These are phyloP conservation scores for Fusarium fujikuroi DNA, from an alignment of 2,329 filamentous ascomycete genomes.

Conservation along the genomic window DNA sequence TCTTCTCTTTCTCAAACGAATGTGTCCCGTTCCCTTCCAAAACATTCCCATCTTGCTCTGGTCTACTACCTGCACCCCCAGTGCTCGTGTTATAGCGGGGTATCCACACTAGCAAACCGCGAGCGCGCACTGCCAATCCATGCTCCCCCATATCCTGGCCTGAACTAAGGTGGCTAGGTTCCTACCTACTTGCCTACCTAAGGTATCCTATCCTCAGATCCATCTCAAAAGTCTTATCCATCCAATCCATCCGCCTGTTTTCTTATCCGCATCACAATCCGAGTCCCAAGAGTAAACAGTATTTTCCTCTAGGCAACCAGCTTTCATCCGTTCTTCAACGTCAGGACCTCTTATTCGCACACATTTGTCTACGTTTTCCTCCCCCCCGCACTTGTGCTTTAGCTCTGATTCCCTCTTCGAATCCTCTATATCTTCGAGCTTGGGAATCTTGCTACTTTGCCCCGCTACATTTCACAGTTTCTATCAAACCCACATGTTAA, in stretches of 20 bases:
- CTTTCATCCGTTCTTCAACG: slow-evolving; percentile 11
- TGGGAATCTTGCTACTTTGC: slow-evolving; percentile 32
- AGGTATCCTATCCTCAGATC: slow-evolving; percentile 31
- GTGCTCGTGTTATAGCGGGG: slow-evolving; percentile 43
- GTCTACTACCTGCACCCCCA: slow-evolving; percentile 37
- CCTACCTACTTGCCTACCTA: no score
- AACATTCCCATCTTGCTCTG: neutral
- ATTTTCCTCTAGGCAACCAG: slow-evolving; percentile 22
- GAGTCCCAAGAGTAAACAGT: slow-evolving; percentile 31
- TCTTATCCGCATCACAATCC: slow-evolving; percentile 40
- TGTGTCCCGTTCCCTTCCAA: neutral
- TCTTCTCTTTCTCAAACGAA: neutral
- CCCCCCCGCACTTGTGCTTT: slow-evolving; percentile 8
- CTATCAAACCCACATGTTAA: slow-evolving; percentile 66
- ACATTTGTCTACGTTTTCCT: slow-evolving; percentile 17
- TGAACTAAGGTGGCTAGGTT: slow-evolving; percentile 1
- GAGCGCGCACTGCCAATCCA: slow-evolving; percentile 48
- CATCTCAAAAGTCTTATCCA: slow-evolving; percentile 37
- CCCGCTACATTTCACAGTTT: slow-evolving; percentile 34
- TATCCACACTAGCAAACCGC: slow-evolving; percentile 52
- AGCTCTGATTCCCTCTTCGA: slow-evolving; percentile 25
- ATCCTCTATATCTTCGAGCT: slow-evolving; percentile 17
- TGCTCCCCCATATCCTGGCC: slow-evolving; percentile 40
- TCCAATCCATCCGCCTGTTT: slow-evolving; percentile 27
- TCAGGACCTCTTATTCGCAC: slow-evolving; percentile 20